Evolutionary conservation across 2,329 filamentous ascomycete genomes (phyloP).

Genomic region (Sporothrix schenckii): DNA sequence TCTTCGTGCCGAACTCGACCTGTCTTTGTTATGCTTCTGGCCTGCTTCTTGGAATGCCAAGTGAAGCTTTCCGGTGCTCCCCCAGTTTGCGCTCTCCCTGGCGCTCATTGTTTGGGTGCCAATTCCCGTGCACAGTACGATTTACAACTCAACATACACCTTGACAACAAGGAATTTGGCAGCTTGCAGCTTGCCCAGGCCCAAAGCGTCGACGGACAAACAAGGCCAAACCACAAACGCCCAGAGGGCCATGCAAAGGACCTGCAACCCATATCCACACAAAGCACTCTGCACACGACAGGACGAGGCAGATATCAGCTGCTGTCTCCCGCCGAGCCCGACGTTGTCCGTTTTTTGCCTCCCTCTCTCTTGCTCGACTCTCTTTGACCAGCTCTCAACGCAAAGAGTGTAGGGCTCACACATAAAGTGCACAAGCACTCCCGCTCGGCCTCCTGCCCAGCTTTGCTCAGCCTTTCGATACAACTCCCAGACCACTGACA

Average conservation of each 20-base stretch:
- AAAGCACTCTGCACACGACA: conserved; percentile 4
- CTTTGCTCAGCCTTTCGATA: conserved; percentile 24
- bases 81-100: neutral
- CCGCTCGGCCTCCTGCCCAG: neutral
- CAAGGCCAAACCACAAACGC: neutral
- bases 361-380: neutral
- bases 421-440: conserved; percentile 7
- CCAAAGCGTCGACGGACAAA: neutral
- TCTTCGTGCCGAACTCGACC: neutral
- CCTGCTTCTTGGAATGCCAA: neutral
- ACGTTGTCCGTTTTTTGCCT: conserved; percentile 9
- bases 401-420: neutral
- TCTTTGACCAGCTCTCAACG: neutral
- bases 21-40: neutral
- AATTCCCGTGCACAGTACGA: too few species aligned
- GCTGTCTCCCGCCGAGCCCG: conserved; percentile 26
- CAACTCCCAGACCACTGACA: neutral
- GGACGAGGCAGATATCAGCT: conserved; percentile 26
- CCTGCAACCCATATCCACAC: conserved; percentile 6
- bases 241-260: conserved; percentile 14
- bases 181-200: too few species aligned
- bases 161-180: neutral
- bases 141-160: neutral
- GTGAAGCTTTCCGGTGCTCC: conserved; percentile 1
- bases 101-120: neutral